Evolutionary conservation across 805 yeast species (phyloP).

Genomic region (Metschnikowia colocasiae): DNA sequence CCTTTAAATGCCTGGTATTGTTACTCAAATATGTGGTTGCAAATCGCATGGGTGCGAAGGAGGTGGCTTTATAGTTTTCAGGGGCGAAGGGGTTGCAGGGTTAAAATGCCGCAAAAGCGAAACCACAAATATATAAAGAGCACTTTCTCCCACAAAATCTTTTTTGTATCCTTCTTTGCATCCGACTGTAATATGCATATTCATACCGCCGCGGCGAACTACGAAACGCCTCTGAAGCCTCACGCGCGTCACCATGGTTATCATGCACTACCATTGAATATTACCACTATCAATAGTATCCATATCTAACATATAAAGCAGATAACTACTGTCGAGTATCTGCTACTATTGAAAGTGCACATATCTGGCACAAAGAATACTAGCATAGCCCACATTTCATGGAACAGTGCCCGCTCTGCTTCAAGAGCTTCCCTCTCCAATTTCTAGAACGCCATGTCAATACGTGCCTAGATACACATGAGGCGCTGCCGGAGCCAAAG

Average conservation of each 20-base stretch:
- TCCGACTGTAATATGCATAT: neutral
- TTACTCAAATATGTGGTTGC: neutral
- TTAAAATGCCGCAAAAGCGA: neutral
- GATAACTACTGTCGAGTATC: no score
- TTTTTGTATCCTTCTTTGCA: neutral
- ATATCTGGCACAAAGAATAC: no score
- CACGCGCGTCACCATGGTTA: neutral
- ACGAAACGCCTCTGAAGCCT: neutral
- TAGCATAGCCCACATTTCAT: neutral
- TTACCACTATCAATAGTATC: neutral
- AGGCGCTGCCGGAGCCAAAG: constrained; percentile 8
- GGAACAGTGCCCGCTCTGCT: constrained; percentile 37
- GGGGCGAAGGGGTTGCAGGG: neutral
- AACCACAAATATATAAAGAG: neutral
- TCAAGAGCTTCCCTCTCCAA: constrained; percentile 19
- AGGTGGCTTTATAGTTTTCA: constrained; percentile 1
- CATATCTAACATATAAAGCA: neutral
- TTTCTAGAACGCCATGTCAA: constrained; percentile 40
- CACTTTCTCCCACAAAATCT: neutral
- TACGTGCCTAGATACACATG: constrained; percentile 34
- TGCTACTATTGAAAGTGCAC: neutral
- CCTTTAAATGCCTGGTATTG: no score
- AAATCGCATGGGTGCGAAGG: neutral
- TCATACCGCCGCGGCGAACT: neutral
- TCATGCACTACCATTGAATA: neutral